Percentiles rank a stretch among this genome's conserved stretches.
Evolutionary conservation across 495 filamentous ascomycete genomes (phyloP).

Genomic region (Aspergillus asperescens): DNA sequence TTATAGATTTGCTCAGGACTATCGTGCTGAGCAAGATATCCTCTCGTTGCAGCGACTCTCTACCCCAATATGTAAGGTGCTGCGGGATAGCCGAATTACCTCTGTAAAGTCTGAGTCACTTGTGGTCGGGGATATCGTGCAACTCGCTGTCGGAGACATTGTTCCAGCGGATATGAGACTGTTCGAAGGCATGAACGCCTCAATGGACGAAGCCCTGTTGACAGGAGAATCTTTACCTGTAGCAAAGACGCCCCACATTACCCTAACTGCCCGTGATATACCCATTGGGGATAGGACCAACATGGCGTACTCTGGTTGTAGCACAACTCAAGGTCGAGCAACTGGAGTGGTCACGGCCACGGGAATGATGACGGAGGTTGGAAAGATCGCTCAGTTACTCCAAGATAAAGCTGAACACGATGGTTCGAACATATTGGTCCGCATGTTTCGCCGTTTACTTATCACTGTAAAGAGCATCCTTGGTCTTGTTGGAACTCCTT

Average conservation of each 20-base stretch:
- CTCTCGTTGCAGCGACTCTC: conserved; percentile 71
- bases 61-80: conserved; percentile 69
- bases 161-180: conserved; percentile 66
- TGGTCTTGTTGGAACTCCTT: conserved; percentile 74
- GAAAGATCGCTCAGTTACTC: conserved; percentile 64
- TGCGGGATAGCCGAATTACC: conserved; percentile 63
- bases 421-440: conserved; percentile 59
- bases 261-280: conserved; percentile 49
- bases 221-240: conserved; percentile 72
- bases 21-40: conserved; percentile 81
- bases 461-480: conserved; percentile 54
- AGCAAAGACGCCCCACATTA: conserved; percentile 61
- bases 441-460: conserved; percentile 53
- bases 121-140: conserved; percentile 77
- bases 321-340: conserved; percentile 63
- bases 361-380: conserved; percentile 79
- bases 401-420: conserved; percentile 52
- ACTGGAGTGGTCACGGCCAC: conserved; percentile 61
- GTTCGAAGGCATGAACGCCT: conserved; percentile 73
- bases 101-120: conserved; percentile 66
- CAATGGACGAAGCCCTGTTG: conserved; percentile 62
- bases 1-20: conserved; percentile 67
- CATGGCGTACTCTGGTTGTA: conserved; percentile 65
- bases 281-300: conserved; percentile 65
- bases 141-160: conserved; percentile 63